These are phyloP conservation scores for Monilinia laxa DNA, from an alignment of 2,329 filamentous ascomycete species.

Conservation along the genomic window DNA sequence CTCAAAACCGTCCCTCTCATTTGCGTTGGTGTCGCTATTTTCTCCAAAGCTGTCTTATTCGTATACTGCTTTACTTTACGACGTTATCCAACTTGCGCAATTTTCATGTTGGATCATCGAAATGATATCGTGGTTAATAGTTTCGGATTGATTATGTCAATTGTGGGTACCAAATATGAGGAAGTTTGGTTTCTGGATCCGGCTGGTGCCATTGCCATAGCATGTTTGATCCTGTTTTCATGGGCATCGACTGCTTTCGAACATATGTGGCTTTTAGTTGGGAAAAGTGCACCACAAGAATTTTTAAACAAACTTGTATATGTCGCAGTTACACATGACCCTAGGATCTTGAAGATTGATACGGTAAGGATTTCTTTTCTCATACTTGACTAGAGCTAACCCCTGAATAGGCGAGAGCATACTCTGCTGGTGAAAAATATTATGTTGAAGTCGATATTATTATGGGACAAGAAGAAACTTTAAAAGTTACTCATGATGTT, in stretches of 20 bases:
- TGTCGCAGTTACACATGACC: constrained; percentile 88
- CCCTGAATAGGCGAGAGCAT: constrained; percentile 16
- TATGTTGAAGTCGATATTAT: constrained; percentile 97
- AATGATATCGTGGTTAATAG: constrained; percentile 98
- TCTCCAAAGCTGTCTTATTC: constrained; percentile 80
- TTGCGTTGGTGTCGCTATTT: constrained; percentile 73
- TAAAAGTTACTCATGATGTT: constrained; percentile 84
- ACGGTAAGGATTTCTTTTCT: constrained; percentile 47
- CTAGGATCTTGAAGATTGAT: constrained; percentile 80
- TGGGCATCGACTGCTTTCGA: constrained; percentile 84
- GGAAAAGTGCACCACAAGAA: constrained; percentile 79
- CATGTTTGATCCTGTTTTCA: constrained; percentile 70
- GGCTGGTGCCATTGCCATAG: constrained; percentile 82
- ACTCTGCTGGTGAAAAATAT: constrained; percentile 51
- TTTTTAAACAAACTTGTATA: constrained; percentile 95
- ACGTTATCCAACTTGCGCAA: constrained; percentile 86
- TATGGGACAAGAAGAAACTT: constrained; percentile 73
- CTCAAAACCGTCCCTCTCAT: constrained; percentile 77
- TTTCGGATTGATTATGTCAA: constrained; percentile 84
- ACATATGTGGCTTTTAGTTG: constrained; percentile 90
- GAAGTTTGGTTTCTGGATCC: constrained; percentile 87
- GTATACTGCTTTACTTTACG: constrained; percentile 90
- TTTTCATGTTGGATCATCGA: constrained; percentile 94
- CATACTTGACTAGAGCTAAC: neutral
- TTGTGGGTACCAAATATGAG: constrained; percentile 81